These are phyloP conservation scores for Colletotrichum lini DNA, from an alignment of 2,329 filamentous ascomycete species.

Conservation along the genomic window DNA sequence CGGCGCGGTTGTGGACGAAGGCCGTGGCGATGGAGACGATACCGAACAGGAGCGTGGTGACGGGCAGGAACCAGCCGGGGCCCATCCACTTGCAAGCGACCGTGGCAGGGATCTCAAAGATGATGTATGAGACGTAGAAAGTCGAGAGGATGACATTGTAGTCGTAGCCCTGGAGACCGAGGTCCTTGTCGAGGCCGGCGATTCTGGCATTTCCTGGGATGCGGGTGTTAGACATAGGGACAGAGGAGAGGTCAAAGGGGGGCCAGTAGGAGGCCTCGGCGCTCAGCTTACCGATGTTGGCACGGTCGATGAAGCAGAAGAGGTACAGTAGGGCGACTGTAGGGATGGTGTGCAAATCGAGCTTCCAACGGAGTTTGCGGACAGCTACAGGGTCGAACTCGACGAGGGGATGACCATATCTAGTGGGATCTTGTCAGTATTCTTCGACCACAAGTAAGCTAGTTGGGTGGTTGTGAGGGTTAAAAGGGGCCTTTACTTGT, in stretches of 20 bases:
- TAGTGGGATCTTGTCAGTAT: constrained; percentile 41
- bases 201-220: constrained; percentile 75
- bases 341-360: constrained; percentile 76
- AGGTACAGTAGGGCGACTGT: constrained; percentile 77
- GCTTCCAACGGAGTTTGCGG: constrained; percentile 71
- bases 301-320: constrained; percentile 82
- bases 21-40: constrained; percentile 75
- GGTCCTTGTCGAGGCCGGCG: constrained; percentile 74
- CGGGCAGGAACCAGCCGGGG: constrained; percentile 79
- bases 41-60: constrained; percentile 74
- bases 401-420: constrained; percentile 65
- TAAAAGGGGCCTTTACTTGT: constrained; percentile 52
- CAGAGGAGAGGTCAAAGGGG: background rate
- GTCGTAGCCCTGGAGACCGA: constrained; percentile 72
- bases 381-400: constrained; percentile 72
- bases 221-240: background rate
- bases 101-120: constrained; percentile 80
- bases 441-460: too few relatives aligned
- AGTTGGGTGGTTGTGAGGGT: accelerated
- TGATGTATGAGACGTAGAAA: constrained; percentile 81
- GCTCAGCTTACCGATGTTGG: constrained; percentile 73
- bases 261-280: too few relatives aligned
- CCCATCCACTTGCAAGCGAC: constrained; percentile 79
- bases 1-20: constrained; percentile 70
- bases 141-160: constrained; percentile 78